Evolutionary conservation across 2,329 filamentous ascomycete genomes (phyloP).

Genomic region (Phialemoniopsis sp.): DNA sequence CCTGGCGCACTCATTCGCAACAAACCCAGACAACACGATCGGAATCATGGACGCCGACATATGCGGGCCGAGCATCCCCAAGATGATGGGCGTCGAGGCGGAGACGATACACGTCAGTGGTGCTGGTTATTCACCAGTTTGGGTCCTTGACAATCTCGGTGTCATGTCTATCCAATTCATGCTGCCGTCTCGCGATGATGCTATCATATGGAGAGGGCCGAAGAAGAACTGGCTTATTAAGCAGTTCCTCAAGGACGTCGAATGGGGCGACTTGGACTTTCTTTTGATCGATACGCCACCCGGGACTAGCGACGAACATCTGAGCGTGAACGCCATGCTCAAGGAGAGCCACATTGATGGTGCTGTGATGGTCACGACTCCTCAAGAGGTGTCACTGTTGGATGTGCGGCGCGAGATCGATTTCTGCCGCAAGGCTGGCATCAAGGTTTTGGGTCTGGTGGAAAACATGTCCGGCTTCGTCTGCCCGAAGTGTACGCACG

Average conservation of each 20-base stretch:
- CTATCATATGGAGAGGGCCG: conserved; percentile 93
- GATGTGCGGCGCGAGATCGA: conserved; percentile 98
- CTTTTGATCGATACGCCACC: conserved; percentile 93
- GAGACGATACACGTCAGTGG: conserved; percentile 91
- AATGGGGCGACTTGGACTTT: conserved; percentile 95
- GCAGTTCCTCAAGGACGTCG: conserved; percentile 95
- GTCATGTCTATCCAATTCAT: conserved; percentile 99
- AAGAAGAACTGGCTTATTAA: conserved; percentile 99
- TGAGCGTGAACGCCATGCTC: conserved; percentile 88
- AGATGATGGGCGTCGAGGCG: conserved; percentile 96
- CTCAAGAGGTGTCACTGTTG: conserved; percentile 86
- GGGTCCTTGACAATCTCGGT: conserved; percentile 88
- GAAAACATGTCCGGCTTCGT: conserved; percentile 99
- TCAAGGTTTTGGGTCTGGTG: conserved; percentile 80
- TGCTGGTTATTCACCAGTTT: conserved; percentile 90
- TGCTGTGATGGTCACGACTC: conserved; percentile 88
- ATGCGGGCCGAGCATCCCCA: conserved; percentile 91
- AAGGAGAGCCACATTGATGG: conserved; percentile 91
- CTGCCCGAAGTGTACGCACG: conserved; percentile 83
- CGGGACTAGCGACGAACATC: conserved; percentile 90
- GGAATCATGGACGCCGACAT: conserved; percentile 99
- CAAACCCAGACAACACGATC: conserved; percentile 72
- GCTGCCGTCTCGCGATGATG: conserved; percentile 89
- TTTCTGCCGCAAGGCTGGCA: conserved; percentile 93
- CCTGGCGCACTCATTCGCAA: conserved; percentile 83